Percentiles rank a stretch among this genome's conserved stretches.
These are phyloP conservation scores for Blastomyces emzantsi DNA, from an alignment of 2,329 filamentous ascomycete species.

Conservation along the genomic window DNA sequence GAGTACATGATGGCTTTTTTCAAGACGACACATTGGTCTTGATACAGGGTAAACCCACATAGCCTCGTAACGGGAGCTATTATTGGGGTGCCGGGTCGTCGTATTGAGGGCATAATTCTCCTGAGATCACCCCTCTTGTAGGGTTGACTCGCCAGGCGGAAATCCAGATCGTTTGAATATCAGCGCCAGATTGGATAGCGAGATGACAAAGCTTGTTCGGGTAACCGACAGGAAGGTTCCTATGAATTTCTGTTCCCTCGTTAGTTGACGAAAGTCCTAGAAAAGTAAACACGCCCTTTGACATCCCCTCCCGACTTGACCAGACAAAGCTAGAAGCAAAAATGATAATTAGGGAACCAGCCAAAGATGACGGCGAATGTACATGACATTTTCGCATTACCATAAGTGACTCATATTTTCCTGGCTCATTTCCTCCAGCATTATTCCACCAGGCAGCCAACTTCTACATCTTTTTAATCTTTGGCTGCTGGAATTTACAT, in stretches of 20 bases:
- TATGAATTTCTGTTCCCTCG: background rate
- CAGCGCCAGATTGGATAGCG: background rate
- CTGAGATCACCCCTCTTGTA: background rate
- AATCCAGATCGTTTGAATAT: too few species aligned
- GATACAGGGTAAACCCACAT: background rate
- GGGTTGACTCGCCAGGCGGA: too few species aligned
- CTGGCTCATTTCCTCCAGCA: background rate
- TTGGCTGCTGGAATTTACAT: background rate
- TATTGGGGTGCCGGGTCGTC: background rate
- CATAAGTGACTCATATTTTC: background rate
- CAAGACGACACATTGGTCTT: background rate
- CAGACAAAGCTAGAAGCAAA: background rate
- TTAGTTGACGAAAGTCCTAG: background rate
- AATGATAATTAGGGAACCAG: background rate
- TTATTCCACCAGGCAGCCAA: background rate
- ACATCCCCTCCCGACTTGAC: background rate
- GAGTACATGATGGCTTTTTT: background rate
- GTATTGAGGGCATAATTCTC: background rate
- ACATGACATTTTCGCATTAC: background rate
- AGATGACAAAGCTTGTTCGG: too few species aligned
- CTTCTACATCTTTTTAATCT: background rate
- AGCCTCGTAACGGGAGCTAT: background rate
- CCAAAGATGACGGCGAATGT: background rate
- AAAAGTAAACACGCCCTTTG: background rate
- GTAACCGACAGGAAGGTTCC: too few species aligned